Base-by-base conservation (phyloP, 1,284 basidiomycete genomes). In the Cutaneotrichosporon mucoides region DNA sequence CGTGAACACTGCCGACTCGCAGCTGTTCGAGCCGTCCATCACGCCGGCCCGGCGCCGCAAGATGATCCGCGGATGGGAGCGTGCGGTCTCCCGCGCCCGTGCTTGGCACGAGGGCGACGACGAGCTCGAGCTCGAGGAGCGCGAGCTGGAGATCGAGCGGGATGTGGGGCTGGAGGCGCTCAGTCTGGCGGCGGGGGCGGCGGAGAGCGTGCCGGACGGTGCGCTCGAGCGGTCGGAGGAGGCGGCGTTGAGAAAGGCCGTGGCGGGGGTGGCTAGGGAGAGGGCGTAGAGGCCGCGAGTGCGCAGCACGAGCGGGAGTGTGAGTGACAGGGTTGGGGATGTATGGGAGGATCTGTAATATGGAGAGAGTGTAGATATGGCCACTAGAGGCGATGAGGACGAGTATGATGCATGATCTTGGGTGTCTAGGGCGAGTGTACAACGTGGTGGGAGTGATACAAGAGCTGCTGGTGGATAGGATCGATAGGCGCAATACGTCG, bases 1-100 rank as follows among this genome's bases (percentile, higher is more conserved):
- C 68, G 94, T 98, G 49, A 98, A 98, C 75, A 91, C 90, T 40
- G 85, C 87, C 46, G 91, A 91, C 16, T 88, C 82, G 68, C 83
- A 81, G 57, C 82, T 82, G 45, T 98, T 99, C 74, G 76, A 76
- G 57, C 88, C 92, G 5, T 72, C 75, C 43, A 78, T 88, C 57
- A 71, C 78, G 4, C 84, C 84, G 57, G 76, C 77, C 50, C 81
- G 84, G 67, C 82, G 89, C 43, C 76, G 84, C 68, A 82, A 80
- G 75, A 84, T 82, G 67, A 89, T 88, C 84, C 77, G 76, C 54
- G 85, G 86, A 0, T 97, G 93, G 93, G 84, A 91, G 72, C 83
- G 84, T 48, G 93, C 93, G 0, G 87, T 96, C 6, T 84, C 89
- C 71, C 80, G 92, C 54, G 87, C 88, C 5, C 85, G 82, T 63